Base-by-base conservation (phyloP, 2,329 filamentous ascomycete genomes). In the Fusarium dlaminii region DNA sequence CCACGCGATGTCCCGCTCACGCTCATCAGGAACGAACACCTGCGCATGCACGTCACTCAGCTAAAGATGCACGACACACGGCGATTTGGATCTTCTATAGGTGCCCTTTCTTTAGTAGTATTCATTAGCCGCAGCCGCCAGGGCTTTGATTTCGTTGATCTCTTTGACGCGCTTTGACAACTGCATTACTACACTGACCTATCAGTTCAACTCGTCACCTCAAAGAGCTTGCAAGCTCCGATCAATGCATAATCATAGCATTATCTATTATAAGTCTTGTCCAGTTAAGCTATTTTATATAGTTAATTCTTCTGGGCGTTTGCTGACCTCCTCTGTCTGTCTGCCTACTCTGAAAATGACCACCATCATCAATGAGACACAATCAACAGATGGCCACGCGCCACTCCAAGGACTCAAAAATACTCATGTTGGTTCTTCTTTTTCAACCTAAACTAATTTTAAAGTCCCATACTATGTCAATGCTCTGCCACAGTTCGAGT, bases 21-120 rank as follows among this genome's bases (percentile, higher is more conserved):
- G 68, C 71, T 70, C 68, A 70, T 71, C 72, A 71, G 66, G 65
- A 36, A 76, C 74, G 48, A 66, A 68, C 68, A 55, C 60, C 66
- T 74, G 70, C 72, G 57, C 52, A 70, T 74, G 70, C 71, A 74
- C 71, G 70, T 73, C 71, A 73, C 70, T 67, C 70, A 70, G 65
- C 60, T 58, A 59, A 62, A 74, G 60, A 70, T 75, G 72, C 71
- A 74, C 72, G 71, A 72, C 70, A 75, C 49, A 69, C 51, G 57
- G 54, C 58, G 34, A 46, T 29, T 48, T 55, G 12, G 27, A 27
- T 56, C 36, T 73, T 71, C 56, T 59, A 60, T 66, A 72, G 59
- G 55, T 67, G 45, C 62, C 43, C 42, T 63, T 63, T 39, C 45
- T 52, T 49, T 74, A 51, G 55, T 56, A 63, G 56, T 37, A 46